Evolutionary conservation across 192 early-diverging fungal species (phyloP), one percentile per base, ranked within the genome.

Genomic region (Coemansia sp.): DNA sequence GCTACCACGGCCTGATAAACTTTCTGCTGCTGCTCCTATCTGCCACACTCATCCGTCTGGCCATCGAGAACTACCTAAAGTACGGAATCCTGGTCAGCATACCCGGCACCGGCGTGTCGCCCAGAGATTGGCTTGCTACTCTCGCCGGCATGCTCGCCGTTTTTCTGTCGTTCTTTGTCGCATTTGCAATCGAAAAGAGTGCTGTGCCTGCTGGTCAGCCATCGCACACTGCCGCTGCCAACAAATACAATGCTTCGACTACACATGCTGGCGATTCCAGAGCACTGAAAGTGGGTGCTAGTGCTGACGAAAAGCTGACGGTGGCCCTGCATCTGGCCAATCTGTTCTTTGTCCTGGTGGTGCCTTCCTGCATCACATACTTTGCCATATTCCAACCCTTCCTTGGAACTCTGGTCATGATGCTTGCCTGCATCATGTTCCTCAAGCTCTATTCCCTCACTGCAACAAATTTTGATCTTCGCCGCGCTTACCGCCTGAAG

Each of bases 41-140:
- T 46, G 93, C 89, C 22, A 87, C 87, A 66, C 90, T 90, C 53
- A 70, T 93, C 41, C 88, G 93, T 6, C 80, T 93, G 47, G 86
- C 91, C 40, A 86, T 93, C 42, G 93, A 95, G 63, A 95, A 95
- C 67, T 91, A 87, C 62, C 67, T 87, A 63, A 93, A 95, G 64
- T 93, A 95, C 55, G 93, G 93, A 34, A 83, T 93, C 27, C 71
- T 93, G 21, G 81, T 94, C 55, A 80, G 80, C 41, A 68, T 88
- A 18, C 91, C 90, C 18, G 83, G 84, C 59, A 71, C 79, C 9
- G 55, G 63, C 66, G 65, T 86, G 13, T 67, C 80, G n/a, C 42
- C 45, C 41, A 64, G 69, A 56, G 89, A 91, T 70, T 89, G 82
- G 80, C 44, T 83, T 21, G 78, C 80, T 14, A 66, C 67, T 3